Evolutionary conservation across 768 basidiomycete species (phyloP).

Genomic region (Austroboletus eburneus): DNA sequence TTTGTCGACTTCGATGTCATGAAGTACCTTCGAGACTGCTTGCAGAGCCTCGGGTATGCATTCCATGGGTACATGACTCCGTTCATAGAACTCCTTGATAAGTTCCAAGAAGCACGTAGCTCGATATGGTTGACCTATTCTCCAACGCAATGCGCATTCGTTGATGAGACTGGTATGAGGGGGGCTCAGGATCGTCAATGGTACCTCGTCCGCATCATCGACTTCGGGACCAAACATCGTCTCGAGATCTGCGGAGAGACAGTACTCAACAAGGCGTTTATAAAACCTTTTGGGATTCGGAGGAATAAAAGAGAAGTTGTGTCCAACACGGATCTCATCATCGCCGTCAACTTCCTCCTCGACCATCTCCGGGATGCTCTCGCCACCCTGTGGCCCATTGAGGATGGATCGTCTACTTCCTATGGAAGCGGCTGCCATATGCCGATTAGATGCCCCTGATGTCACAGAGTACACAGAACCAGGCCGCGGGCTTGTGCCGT

Average conservation of each 20-base stretch:
- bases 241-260: slow-evolving; percentile 81
- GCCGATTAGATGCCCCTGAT: slow-evolving; percentile 38
- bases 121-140: slow-evolving; percentile 76
- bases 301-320: slow-evolving; percentile 87
- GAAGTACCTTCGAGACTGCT: slow-evolving; percentile 63
- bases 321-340: slow-evolving; percentile 67
- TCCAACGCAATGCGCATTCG: slow-evolving; percentile 87
- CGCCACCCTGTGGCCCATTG: slow-evolving; percentile 27
- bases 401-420: slow-evolving; percentile 66
- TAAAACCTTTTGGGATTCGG: slow-evolving; percentile 85
- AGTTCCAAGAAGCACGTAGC: slow-evolving; percentile 79
- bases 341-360: slow-evolving; percentile 51
- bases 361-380: slow-evolving; percentile 31
- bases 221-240: slow-evolving; percentile 87
- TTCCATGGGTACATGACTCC: slow-evolving; percentile 88
- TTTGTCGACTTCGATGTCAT: slow-evolving; percentile 64
- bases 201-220: slow-evolving; percentile 94
- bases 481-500: slow-evolving; percentile 42
- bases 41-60: slow-evolving; percentile 89
- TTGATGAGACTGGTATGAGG: slow-evolving; percentile 79
- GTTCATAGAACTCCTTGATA: slow-evolving; percentile 83
- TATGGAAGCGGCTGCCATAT: slow-evolving; percentile 56
- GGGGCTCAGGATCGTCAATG: slow-evolving; percentile 81
- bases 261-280: slow-evolving; percentile 75
- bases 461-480: slow-evolving; percentile 53